Percentiles rank a stretch among this genome's conserved stretches.
Conservation (phyloP, 208 protist genomes). For the Vickermania spadyakhi region DNA sequence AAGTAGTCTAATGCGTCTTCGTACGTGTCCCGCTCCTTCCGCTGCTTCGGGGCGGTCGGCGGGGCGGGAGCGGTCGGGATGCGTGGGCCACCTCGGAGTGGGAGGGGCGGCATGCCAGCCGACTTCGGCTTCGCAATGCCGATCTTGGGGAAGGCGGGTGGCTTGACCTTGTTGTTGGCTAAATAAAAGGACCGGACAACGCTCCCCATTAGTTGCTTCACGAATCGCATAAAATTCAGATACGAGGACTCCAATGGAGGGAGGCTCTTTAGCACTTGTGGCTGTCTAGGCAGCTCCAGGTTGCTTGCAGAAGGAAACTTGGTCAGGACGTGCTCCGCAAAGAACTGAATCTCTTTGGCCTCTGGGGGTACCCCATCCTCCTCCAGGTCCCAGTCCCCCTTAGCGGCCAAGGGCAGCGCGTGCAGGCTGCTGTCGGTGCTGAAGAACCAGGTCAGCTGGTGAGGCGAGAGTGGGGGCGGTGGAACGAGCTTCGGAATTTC, state of each 20-base stretch:
- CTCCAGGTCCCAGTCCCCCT: not conserved
- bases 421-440: not conserved
- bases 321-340: not conserved
- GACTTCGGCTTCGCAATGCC: not conserved
- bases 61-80: not conserved
- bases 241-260: not conserved
- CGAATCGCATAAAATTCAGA: slow-evolving; percentile 5
- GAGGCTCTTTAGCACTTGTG: not conserved
- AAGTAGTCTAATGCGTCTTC: slow-evolving; percentile 26
- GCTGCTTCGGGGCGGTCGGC: not conserved
- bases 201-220: slow-evolving; percentile 1
- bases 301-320: not conserved
- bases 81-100: not conserved
- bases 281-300: not conserved
- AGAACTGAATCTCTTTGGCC: not conserved
- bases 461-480: not conserved
- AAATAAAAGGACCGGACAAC: slow-evolving; percentile 2
- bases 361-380: not conserved
- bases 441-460: not conserved
- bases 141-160: not conserved
- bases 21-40: slow-evolving; percentile 11
- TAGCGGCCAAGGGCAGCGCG: not conserved
- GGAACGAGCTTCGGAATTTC: not conserved
- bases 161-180: slow-evolving; percentile 6
- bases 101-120: not conserved